Conservation (phyloP, 1,284 basidiomycete genomes). For the Leccinum subfulvum region DNA sequence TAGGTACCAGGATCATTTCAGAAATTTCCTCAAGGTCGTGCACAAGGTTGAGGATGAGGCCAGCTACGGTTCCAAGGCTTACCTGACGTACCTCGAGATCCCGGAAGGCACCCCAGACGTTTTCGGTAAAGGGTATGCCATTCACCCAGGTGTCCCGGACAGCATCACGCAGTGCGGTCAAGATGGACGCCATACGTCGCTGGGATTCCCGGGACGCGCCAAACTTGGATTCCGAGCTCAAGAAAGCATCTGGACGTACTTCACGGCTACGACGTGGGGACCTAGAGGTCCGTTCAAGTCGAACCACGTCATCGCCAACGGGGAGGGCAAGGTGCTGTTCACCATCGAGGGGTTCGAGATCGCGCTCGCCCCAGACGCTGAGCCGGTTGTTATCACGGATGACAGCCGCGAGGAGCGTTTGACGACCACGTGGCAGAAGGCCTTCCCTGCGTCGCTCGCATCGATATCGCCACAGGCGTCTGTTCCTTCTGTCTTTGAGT, state of each 20-base stretch:
- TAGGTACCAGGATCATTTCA: constrained; percentile 27
- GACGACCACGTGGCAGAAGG: constrained; percentile 30
- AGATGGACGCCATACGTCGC: constrained; percentile 28
- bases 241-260: constrained; percentile 32
- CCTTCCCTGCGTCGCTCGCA: constrained; percentile 20
- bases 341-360: constrained; percentile 34
- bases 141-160: constrained; percentile 32
- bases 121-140: constrained; percentile 29
- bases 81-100: constrained; percentile 26
- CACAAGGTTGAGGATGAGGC: constrained; percentile 28
- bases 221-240: constrained; percentile 26
- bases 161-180: constrained; percentile 34
- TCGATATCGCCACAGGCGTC: constrained; percentile 8
- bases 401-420: constrained; percentile 26
- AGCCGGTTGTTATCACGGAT: constrained; percentile 26
- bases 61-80: constrained; percentile 28
- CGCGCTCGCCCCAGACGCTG: constrained; percentile 28
- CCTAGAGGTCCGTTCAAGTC: constrained; percentile 29
- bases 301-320: constrained; percentile 28
- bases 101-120: constrained; percentile 28
- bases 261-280: constrained; percentile 24
- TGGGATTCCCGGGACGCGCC: constrained; percentile 29
- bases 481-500: constrained; percentile 18
- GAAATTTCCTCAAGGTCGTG: constrained; percentile 28
- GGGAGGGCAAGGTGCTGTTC: constrained; percentile 28